These are phyloP conservation scores for Mitragyna speciosa DNA, from an alignment of 257 asterid species.

Conservation along the genomic window DNA sequence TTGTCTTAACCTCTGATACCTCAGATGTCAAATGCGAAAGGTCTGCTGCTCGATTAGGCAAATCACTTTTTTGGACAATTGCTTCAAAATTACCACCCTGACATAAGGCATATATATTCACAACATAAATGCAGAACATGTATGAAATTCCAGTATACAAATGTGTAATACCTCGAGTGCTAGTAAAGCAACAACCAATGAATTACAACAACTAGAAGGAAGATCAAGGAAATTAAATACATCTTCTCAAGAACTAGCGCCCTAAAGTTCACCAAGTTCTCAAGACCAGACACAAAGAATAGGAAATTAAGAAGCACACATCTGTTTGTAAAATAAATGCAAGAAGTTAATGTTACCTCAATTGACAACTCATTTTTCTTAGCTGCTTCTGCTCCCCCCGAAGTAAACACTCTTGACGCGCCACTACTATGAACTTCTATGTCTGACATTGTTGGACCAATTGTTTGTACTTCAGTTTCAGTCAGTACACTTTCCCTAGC, in stretches of 20 bases:
- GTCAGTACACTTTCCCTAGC: not conserved
- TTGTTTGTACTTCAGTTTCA: not conserved
- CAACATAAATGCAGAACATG: not conserved
- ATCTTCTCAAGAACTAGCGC: not conserved
- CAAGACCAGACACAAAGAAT: not conserved
- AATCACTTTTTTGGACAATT: not conserved
- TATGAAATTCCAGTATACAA: not conserved
- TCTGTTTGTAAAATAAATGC: not conserved
- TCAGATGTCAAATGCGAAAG: constrained; percentile 7
- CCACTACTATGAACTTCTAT: not conserved
- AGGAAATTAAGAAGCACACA: not conserved
- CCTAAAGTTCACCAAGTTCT: not conserved
- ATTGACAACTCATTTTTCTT: not conserved
- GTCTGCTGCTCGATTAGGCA: constrained; percentile 8
- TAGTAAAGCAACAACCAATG: not conserved
- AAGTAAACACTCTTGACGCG: not conserved
- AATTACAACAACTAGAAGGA: not conserved
- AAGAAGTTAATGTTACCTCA: constrained; percentile 3
- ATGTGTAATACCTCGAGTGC: not conserved
- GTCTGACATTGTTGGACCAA: not conserved
- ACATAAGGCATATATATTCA: not conserved
- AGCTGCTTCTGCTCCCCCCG: not conserved
- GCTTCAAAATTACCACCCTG: constrained; percentile 17
- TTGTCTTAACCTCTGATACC: constrained; percentile 25
- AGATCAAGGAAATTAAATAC: not conserved